Evolutionary conservation across 2,329 filamentous ascomycete species (phyloP).

Genomic region (Colletotrichum filicis): DNA sequence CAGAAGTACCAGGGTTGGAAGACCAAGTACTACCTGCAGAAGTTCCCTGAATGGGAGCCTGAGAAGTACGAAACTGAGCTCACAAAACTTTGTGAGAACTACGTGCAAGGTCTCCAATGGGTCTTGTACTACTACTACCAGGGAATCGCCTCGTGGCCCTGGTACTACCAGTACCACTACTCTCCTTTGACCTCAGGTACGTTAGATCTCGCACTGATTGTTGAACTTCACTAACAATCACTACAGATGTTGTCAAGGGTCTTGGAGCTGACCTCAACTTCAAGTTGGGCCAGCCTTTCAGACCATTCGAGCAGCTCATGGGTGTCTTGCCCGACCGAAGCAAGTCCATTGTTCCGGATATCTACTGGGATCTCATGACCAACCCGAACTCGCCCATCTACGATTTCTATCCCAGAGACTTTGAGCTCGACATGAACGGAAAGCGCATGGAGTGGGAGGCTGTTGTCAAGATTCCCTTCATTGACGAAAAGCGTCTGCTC

Average conservation of each 20-base stretch:
- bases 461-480: slow-evolving; percentile 98
- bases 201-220: slow-evolving; percentile 28
- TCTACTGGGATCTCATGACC: slow-evolving; percentile 95
- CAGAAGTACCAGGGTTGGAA: slow-evolving; percentile 94
- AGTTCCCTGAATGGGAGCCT: slow-evolving; percentile 87
- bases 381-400: slow-evolving; percentile 90
- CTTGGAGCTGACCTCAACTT: slow-evolving; percentile 90
- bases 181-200: slow-evolving; percentile 92
- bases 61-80: slow-evolving; percentile 82
- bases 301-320: slow-evolving; percentile 96
- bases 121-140: slow-evolving; percentile 98
- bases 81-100: slow-evolving; percentile 88
- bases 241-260: slow-evolving; percentile 84
- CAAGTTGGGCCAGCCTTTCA: slow-evolving; percentile 93
- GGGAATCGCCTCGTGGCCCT: slow-evolving; percentile 97
- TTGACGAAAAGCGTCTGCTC: slow-evolving; percentile 89
- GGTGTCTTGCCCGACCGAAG: slow-evolving; percentile 96
- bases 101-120: slow-evolving; percentile 97
- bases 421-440: slow-evolving; percentile 98
- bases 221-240: slow-evolving; percentile 43
- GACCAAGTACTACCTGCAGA: slow-evolving; percentile 89
- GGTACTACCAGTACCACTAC: slow-evolving; percentile 98
- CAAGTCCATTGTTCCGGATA: slow-evolving; percentile 90
- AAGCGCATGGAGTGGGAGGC: slow-evolving; percentile 99
- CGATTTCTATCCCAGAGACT: slow-evolving; percentile 97